Evolutionary conservation across 257 asterid species (phyloP).

Genomic region (Catharanthus roseus): DNA sequence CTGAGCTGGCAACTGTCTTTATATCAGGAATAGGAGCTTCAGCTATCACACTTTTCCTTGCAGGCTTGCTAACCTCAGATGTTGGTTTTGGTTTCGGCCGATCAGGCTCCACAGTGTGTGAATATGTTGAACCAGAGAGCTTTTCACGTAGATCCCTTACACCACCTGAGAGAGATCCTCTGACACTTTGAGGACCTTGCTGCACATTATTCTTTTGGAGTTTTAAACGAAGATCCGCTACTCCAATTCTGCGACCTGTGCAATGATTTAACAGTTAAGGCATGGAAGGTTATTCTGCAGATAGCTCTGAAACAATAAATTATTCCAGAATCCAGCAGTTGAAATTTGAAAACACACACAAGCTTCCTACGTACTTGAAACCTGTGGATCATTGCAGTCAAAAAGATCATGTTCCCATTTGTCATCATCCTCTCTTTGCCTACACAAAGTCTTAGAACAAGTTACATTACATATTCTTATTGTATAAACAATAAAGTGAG

Average conservation of each 20-base stretch:
- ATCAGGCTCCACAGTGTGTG: conserved; percentile 46
- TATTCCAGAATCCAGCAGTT: conserved; percentile 14
- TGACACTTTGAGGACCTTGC: conserved; percentile 45
- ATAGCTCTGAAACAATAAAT: conserved; percentile 4
- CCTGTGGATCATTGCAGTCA: conserved; percentile 35
- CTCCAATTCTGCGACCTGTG: conserved; percentile 61
- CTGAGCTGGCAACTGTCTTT: conserved; percentile 33
- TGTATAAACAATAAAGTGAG: conserved; percentile 18
- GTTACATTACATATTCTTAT: conserved; percentile 15
- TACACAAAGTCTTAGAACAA: conserved; percentile 34
- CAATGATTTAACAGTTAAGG: conserved; percentile 22
- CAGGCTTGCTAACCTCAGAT: conserved; percentile 55
- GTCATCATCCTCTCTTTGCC: conserved; percentile 80
- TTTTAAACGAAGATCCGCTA: conserved; percentile 84
- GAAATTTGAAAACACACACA: conserved; percentile 15
- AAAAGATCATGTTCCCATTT: conserved; percentile 92
- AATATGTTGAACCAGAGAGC: conserved; percentile 65
- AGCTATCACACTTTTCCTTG: conserved; percentile 55
- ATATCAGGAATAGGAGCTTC: conserved; percentile 49
- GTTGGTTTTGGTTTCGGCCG: conserved; percentile 41
- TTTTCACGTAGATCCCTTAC: conserved; percentile 87
- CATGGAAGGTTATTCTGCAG: not conserved
- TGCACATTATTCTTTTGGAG: conserved; percentile 73
- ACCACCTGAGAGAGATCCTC: conserved; percentile 62
- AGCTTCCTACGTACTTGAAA: conserved; percentile 42